Conservation (phyloP, 1,139 yeast species). For the Kluyveromyces sp. region DNA sequence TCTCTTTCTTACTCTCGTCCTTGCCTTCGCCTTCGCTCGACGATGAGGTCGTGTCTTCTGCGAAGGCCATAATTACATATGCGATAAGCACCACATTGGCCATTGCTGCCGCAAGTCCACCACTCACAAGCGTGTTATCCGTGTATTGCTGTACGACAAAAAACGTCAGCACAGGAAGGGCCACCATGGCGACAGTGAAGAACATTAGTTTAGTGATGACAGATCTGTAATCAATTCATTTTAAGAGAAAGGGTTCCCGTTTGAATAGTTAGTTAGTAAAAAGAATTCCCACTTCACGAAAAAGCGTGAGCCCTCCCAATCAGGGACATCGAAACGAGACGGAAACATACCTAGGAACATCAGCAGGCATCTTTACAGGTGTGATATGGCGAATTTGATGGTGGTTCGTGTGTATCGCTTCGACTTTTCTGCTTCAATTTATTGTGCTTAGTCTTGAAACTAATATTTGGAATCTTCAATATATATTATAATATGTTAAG, state of each 20-base stretch:
- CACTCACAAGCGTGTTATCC: slow-evolving; percentile 64
- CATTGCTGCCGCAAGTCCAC: slow-evolving; percentile 80
- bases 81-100: slow-evolving; percentile 86
- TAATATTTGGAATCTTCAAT: too few relatives aligned
- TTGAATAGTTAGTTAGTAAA: too few relatives aligned
- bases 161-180: slow-evolving; percentile 67
- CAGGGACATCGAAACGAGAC: background rate
- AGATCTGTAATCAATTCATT: slow-evolving; percentile 14
- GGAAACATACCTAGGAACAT: slow-evolving; percentile 40
- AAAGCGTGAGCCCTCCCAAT: too few relatives aligned
- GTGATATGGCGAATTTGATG: too few relatives aligned
- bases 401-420: too few relatives aligned
- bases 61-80: slow-evolving; percentile 79
- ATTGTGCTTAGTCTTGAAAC: too few relatives aligned
- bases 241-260: too few relatives aligned
- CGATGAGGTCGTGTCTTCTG: slow-evolving; percentile 52
- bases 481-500: too few relatives aligned
- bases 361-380: slow-evolving; percentile 18
- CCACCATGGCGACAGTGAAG: slow-evolving; percentile 85
- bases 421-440: too few relatives aligned
- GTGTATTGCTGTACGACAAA: slow-evolving; percentile 52
- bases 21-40: slow-evolving; percentile 15
- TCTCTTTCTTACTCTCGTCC: slow-evolving; percentile 29
- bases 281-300: too few relatives aligned
- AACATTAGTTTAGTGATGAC: slow-evolving; percentile 58